Conservation (phyloP, 805 yeast genomes). For the Starmerella floris region DNA sequence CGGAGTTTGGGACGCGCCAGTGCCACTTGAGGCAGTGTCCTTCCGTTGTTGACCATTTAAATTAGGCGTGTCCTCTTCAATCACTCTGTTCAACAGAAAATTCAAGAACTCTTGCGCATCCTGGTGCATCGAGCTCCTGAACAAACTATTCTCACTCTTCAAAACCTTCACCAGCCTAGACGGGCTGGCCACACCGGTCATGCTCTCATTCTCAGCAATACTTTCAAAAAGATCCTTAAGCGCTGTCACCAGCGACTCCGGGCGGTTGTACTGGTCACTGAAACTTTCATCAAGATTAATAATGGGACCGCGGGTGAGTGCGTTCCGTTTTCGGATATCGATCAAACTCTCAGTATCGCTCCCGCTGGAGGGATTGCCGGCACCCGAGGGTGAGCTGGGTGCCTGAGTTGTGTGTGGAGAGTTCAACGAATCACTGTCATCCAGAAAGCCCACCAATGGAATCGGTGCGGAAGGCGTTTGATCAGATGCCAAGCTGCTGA, state of each 20-base stretch:
- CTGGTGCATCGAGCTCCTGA: constrained; percentile 88
- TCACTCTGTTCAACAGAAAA: constrained; percentile 64
- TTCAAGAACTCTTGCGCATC: constrained; percentile 96
- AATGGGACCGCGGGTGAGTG: constrained; percentile 69
- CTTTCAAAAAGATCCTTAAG: constrained; percentile 77
- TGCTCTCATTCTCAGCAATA: constrained; percentile 55
- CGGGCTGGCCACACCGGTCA: constrained; percentile 79
- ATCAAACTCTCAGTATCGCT: constrained; percentile 21
- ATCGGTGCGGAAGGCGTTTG: neutral
- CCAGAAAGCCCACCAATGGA: constrained; percentile 11
- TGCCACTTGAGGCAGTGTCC: neutral
- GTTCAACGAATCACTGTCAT: constrained; percentile 1
- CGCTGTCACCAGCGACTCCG: constrained; percentile 44
- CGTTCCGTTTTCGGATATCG: constrained; percentile 67
- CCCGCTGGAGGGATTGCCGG: neutral
- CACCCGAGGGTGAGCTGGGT: neutral
- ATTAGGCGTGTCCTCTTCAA: constrained; percentile 32
- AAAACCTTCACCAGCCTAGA: constrained; percentile 55
- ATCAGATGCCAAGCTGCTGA: neutral
- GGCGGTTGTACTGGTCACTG: constrained; percentile 37
- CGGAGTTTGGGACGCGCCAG: neutral
- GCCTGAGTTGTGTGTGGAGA: neutral
- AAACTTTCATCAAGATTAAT: constrained; percentile 63
- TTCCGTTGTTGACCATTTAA: neutral
- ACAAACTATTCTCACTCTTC: constrained; percentile 70